phyloP scores from a whole-genome alignment of 2,329 filamentous ascomycete genomes.

The Colletotrichum eremochloae region DNA sequence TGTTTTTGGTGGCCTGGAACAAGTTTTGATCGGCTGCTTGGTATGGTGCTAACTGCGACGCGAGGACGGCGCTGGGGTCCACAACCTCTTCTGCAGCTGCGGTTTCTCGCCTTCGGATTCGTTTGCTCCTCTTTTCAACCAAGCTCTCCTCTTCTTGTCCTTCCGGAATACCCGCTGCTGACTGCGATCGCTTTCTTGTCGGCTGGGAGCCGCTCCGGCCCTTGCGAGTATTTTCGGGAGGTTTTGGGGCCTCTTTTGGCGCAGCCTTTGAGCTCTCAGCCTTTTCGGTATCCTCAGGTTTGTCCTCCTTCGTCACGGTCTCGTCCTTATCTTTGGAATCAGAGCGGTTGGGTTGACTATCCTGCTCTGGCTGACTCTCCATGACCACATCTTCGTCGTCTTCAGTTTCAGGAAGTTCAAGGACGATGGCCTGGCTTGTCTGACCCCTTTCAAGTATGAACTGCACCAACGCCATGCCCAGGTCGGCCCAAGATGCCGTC shows the following conservation, averaged over 20 bases:
- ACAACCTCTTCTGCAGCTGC: slow-evolving; percentile 64
- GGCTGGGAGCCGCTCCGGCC: slow-evolving; percentile 55
- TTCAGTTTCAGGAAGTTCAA: slow-evolving; percentile 54
- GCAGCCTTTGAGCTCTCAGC: slow-evolving; percentile 17
- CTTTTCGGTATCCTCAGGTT: slow-evolving; percentile 22
- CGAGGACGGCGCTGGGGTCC: slow-evolving; percentile 65
- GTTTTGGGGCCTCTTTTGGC: slow-evolving; percentile 44
- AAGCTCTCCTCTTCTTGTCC: slow-evolving; percentile 68
- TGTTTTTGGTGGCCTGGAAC: slow-evolving; percentile 67
- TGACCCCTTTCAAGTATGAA: slow-evolving; percentile 52
- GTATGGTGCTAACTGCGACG: slow-evolving; percentile 68
- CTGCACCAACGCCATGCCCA: slow-evolving; percentile 58
- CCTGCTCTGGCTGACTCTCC: slow-evolving; percentile 34
- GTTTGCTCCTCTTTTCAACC: slow-evolving; percentile 74
- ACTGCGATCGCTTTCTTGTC: slow-evolving; percentile 73
- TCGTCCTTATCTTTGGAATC: slow-evolving; percentile 53
- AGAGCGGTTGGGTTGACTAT: slow-evolving; percentile 22
- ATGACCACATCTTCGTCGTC: slow-evolving; percentile 53
- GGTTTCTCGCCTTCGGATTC: slow-evolving; percentile 72
- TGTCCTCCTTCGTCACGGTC: slow-evolving; percentile 51
- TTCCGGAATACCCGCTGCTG: slow-evolving; percentile 69
- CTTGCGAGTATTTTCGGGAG: slow-evolving; percentile 49
- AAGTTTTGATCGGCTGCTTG: slow-evolving; percentile 69
- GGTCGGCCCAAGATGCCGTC: slow-evolving; percentile 57
- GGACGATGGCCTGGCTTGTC: slow-evolving; percentile 51